Evolutionary conservation across 1,139 yeast species (phyloP), one percentile per base, ranked within the genome.

Genomic region (Yamadazyma sp.): DNA sequence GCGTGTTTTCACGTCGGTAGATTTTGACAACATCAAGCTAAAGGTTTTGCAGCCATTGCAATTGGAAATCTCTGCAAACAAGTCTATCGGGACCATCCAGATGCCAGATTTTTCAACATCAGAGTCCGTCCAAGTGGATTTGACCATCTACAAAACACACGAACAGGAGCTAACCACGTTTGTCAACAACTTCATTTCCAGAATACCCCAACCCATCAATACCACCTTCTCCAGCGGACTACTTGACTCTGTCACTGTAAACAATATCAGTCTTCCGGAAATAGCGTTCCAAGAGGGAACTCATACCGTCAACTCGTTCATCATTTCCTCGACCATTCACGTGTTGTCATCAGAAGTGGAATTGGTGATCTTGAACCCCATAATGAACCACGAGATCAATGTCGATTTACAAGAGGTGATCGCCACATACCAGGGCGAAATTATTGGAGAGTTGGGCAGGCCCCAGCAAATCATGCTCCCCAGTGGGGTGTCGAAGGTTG

Each of bases 341-440:
- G 46, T 79, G 3, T 54, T 78, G 48, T 61, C 71, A 1, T 73
- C 80, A 0, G 78, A 76, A 38, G 66, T 77, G 7, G 81, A 78
- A 46, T 48, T 78, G 35, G 66, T 69, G 1, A 57, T 78, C 0
- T 76, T 52, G 52, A 80, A 80, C 44, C 86, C 86, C 0, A 48
- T 79, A 1, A 40, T 47, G 10, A 78, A 79, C 45, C 52, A 63
- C 7, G 71, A 65, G 14, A 53, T 75, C 1, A 47, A 54, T n/a
- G 56, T 75, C 5, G 59, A 59, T 14, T 55, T 80, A 14, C 49
- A 60, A 18, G 63, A 64, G 35, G 80, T 76, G 2, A 65, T 61
- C 36, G 84, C 82, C 0, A 57, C 60, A 3, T 65, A 68, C 44
- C 67, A 75, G 25, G 79, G 66, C 2, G 59, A 63, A 2, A 56